phyloP scores from a whole-genome alignment of 257 asterid species.

The Solanum microdontum region DNA sequence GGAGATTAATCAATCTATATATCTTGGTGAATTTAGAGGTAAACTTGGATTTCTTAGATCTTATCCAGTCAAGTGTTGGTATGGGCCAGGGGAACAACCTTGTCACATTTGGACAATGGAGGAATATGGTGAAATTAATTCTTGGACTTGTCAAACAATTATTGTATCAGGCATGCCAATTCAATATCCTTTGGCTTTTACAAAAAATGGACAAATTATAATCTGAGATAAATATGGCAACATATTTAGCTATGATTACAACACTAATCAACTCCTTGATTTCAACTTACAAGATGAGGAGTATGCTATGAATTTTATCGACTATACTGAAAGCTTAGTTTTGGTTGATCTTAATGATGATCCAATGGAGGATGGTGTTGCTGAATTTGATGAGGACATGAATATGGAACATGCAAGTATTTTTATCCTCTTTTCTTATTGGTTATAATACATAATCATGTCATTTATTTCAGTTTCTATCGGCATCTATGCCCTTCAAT shows the following conservation, averaged over 20 bases:
- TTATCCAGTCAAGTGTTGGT: not conserved
- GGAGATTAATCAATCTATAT: not conserved
- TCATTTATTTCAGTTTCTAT: not conserved
- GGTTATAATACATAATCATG: too few species aligned
- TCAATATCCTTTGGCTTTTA: not conserved
- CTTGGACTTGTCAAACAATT: conserved; percentile 1
- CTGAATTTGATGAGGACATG: not conserved
- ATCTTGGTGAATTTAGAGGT: not conserved
- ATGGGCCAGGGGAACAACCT: not conserved
- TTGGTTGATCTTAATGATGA: not conserved
- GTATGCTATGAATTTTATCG: not conserved
- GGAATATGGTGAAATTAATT: conserved; percentile 5
- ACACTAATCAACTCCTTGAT: not conserved
- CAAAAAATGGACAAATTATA: not conserved
- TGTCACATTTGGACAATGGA: conserved; percentile 4
- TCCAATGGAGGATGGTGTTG: not conserved
- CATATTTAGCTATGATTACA: not conserved
- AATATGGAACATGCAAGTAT: not conserved
- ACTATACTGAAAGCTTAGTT: not conserved
- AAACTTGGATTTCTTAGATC: not conserved
- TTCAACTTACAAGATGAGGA: not conserved
- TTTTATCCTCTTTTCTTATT: not conserved
- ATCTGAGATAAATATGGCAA: not conserved
- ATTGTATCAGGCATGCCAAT: not conserved
- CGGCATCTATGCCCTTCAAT: not conserved